Evolutionary conservation across 1,284 basidiomycete species (phyloP).

Genomic region (Takashimella tepidaria): DNA sequence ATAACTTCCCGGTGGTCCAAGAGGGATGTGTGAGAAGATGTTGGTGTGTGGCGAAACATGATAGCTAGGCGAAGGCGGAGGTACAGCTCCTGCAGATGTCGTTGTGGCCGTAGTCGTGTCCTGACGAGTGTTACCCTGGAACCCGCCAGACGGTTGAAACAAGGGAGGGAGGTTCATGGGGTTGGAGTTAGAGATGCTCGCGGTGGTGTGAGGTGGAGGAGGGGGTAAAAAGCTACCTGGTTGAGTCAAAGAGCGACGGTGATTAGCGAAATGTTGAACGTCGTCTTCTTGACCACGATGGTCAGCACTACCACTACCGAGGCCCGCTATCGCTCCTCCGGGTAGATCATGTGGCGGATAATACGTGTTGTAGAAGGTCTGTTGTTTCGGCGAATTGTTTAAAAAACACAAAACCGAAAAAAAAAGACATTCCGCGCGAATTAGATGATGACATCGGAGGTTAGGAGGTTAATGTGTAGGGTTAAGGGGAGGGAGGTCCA

Average conservation of each 20-base stretch:
- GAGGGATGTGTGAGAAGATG: not conserved
- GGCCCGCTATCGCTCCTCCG: not conserved
- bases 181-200: not conserved
- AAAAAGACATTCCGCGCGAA: no score
- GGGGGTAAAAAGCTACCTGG: conserved; percentile 21
- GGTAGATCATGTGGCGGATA: not conserved
- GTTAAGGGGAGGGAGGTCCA: not conserved
- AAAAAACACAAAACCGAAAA: no score
- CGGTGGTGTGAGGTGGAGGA: conserved; percentile 10
- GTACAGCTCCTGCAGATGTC: not conserved
- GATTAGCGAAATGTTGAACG: conserved; percentile 8
- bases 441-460: not conserved
- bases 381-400: not conserved
- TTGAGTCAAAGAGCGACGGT: conserved; percentile 16
- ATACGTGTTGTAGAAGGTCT: conserved; percentile 20
- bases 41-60: not conserved
- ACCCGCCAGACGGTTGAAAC: conserved; percentile 2
- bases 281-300: conserved; percentile 9
- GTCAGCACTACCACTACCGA: no score
- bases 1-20: conserved; percentile 1
- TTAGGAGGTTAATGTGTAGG: no score
- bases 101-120: not conserved
- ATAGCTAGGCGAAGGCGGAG: not conserved
- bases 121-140: conserved; percentile 2
- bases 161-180: conserved; percentile 18